phyloP scores from a whole-genome alignment of 306 rosid genomes.

The Quercus cerris region DNA sequence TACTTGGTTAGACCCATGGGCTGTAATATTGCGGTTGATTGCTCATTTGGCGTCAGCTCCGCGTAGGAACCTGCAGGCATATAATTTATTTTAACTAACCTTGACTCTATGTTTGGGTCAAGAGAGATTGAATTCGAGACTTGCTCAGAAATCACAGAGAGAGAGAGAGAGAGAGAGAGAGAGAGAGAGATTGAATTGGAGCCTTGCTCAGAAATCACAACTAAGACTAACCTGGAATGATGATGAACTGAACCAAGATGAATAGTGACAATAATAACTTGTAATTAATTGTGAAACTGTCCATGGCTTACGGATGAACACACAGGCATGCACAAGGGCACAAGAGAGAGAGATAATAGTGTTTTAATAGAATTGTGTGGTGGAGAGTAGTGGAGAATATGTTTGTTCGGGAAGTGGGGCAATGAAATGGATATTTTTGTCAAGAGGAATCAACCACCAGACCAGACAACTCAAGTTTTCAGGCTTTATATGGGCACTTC shows the following conservation, averaged over 20 bases:
- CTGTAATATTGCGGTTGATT: neutral
- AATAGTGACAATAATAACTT: neutral
- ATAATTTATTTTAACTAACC: neutral
- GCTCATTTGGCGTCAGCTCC: neutral
- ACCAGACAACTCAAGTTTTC: neutral
- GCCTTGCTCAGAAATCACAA: neutral
- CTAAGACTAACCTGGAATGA: neutral
- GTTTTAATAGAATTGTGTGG: slow-evolving; percentile 10
- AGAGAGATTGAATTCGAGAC: too few relatives aligned
- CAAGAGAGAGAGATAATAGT: neutral
- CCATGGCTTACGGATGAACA: slow-evolving; percentile 6
- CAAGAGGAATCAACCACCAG: neutral
- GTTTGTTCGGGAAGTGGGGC: neutral
- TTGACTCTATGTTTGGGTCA: neutral
- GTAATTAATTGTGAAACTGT: neutral
- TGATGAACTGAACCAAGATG: slow-evolving; percentile 3
- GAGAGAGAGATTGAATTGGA: neutral
- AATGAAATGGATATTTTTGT: neutral
- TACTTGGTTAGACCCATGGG: slow-evolving; percentile 10
- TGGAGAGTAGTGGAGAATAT: slow-evolving; percentile 2
- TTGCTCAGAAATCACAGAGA: too few relatives aligned
- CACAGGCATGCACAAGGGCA: neutral
- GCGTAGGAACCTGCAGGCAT: neutral
- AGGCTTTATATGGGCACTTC: neutral
- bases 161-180: too few relatives aligned